Conservation (phyloP, 306 rosid genomes). For the Myrica gale region DNA sequence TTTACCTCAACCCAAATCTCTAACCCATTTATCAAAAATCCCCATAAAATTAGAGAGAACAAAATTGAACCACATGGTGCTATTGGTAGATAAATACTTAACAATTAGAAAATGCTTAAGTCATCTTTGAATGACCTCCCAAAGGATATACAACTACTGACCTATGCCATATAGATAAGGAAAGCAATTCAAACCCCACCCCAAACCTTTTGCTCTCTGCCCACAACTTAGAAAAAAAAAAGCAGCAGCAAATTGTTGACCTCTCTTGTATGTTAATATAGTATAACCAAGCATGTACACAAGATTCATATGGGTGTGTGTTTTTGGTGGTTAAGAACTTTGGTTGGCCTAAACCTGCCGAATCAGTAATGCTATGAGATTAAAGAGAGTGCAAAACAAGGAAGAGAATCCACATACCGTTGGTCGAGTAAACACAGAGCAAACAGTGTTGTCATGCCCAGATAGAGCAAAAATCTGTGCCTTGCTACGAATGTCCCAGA, state of each 20-base stretch:
- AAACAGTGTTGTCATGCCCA: constrained; percentile 95
- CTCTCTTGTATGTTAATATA: neutral
- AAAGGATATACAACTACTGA: too few relatives aligned
- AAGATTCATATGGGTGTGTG: too few relatives aligned
- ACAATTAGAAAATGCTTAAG: neutral
- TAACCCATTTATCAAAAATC: neutral
- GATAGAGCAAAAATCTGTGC: constrained; percentile 83
- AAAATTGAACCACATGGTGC: neutral
- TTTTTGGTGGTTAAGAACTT: too few relatives aligned
- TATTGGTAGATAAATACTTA: neutral
- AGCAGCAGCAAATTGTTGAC: neutral
- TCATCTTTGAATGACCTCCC: neutral
- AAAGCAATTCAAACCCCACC: neutral
- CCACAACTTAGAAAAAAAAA: neutral
- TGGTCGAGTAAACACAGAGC: constrained; percentile 94
- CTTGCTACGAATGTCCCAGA: constrained; percentile 99
- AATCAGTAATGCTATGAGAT: too few relatives aligned
- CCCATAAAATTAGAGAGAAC: neutral
- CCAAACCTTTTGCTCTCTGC: neutral
- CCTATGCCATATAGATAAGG: too few relatives aligned
- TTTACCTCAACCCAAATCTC: constrained; percentile 6
- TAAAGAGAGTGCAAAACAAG: neutral
- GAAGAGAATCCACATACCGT: constrained; percentile 52
- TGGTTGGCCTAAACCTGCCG: too few relatives aligned
- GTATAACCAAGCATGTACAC: neutral